Percentiles rank a stretch among this genome's conserved stretches.
Conservation (phyloP, 352 stramenopile species). For the Blastocystis sp. region DNA sequence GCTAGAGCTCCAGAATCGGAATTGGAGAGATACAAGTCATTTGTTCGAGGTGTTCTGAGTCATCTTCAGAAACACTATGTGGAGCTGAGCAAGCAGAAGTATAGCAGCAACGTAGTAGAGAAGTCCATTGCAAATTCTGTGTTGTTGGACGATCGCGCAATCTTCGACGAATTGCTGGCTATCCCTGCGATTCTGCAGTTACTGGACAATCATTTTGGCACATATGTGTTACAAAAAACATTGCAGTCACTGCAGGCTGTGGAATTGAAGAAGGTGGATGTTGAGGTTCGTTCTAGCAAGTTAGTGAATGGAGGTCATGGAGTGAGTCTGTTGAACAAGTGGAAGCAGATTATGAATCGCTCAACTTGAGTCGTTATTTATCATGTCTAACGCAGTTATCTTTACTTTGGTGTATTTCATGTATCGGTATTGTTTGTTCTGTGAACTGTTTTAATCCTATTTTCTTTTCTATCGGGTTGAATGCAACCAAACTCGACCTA, state of each 20-base stretch:
- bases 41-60: neutral
- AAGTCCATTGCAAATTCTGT: slow-evolving; percentile 32
- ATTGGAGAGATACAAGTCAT: neutral
- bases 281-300: neutral
- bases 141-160: neutral
- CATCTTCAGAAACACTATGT: slow-evolving; percentile 11
- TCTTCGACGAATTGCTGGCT: slow-evolving; percentile 23
- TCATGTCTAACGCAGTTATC: neutral
- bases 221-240: slow-evolving; percentile 42
- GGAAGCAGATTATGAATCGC: slow-evolving; percentile 36
- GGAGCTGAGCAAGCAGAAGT: slow-evolving; percentile 56
- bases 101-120: slow-evolving; percentile 46
- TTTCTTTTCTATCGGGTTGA: neutral
- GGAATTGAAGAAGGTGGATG: neutral
- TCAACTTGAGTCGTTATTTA: neutral
- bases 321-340: slow-evolving; percentile 13
- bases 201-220: slow-evolving; percentile 44
- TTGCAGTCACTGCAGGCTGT: neutral
- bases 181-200: neutral
- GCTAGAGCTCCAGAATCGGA: neutral
- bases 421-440: no score
- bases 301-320: neutral
- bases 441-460: no score
- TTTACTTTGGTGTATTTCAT: neutral
- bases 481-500: no score